Base-by-base conservation (phyloP, 371 early-diverging fungal genomes). In the Mycotypha africana region DNA sequence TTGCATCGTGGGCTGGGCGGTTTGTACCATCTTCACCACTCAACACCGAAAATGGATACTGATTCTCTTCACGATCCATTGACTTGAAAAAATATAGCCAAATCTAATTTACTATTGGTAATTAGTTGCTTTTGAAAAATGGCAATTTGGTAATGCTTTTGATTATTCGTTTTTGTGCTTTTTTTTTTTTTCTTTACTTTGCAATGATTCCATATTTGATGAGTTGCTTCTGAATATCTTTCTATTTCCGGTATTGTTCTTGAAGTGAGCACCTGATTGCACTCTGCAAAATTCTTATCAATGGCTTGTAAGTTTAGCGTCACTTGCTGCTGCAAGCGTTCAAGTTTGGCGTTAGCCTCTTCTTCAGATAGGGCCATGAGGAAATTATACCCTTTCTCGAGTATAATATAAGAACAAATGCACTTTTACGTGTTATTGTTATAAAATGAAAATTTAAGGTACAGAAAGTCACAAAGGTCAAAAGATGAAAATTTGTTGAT, bases 221-320 rank as follows among this genome's bases (percentile, higher is more conserved):
- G 38, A 10, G 68, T 71, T 11, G 72, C 59, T 31, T 64, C 67
- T 21, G 64, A 53, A 35, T 62, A 76, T 19, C 58, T 56, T 17
- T 80, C 77, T 2, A 80, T 53, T 36, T 67, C 67, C 4, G 77
- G 72, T 6, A 75, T 45, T 15, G 76, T 63, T 35, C 58, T 63
- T 30, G 62, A 48, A 14, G 69, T 49, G n/a, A 75, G 61, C 30
- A 74, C 64, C 40, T 62, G 71, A 22, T 73, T 63, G 21, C 78
- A 71, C 37, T 57, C 46, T 0, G 78, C 65, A 49, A 80, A 80
- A 50, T 75, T 76, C 40, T 78, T 67, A 55, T 80, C 81, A 22
- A 74, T 72, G 2, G 57, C 60, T 50, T 76, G 74, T 10, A 79
- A 45, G n/a, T 65, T 67, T 28, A 68, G 46, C 8, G 79, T 79